Conservation (phyloP, 2,329 filamentous ascomycete species). For the Oidium heveae region DNA sequence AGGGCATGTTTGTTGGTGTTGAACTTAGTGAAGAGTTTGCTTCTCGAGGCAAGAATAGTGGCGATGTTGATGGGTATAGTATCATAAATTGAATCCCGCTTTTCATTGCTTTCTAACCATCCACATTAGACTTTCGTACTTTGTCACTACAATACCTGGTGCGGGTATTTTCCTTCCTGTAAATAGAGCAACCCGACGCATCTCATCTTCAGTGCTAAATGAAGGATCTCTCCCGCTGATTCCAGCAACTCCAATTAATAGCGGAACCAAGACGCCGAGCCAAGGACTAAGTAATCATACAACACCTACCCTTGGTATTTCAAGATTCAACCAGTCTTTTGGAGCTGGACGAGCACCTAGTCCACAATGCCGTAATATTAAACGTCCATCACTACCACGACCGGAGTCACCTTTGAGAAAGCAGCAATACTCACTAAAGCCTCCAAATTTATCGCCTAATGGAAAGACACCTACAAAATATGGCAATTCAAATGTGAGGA, state of each 20-base stretch:
- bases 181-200: slow-evolving; percentile 49
- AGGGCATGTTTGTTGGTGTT: slow-evolving; percentile 75
- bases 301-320: slow-evolving; percentile 36
- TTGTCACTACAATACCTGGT: slow-evolving; percentile 50
- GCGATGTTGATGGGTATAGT: slow-evolving; percentile 76
- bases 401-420: slow-evolving; percentile 67
- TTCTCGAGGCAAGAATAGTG: slow-evolving; percentile 72
- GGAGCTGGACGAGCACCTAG: slow-evolving; percentile 45
- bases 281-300: slow-evolving; percentile 30
- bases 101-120: neutral
- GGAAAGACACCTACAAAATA: slow-evolving; percentile 28
- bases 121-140: slow-evolving; percentile 40
- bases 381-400: slow-evolving; percentile 53
- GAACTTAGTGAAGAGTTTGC: slow-evolving; percentile 68
- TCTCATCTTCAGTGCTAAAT: slow-evolving; percentile 25
- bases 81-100: slow-evolving; percentile 6
- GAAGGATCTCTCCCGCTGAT: slow-evolving; percentile 34
- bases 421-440: slow-evolving; percentile 29
- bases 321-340: slow-evolving; percentile 74
- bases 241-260: slow-evolving; percentile 34
- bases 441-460: slow-evolving; percentile 29
- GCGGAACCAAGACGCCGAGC: slow-evolving; percentile 21
- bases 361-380: slow-evolving; percentile 42
- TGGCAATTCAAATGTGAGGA: slow-evolving; percentile 34
- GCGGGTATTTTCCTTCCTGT: slow-evolving; percentile 86